These are phyloP conservation scores for Plantago coronopus DNA, from an alignment of 305 asterid species.

Conservation along the genomic window DNA sequence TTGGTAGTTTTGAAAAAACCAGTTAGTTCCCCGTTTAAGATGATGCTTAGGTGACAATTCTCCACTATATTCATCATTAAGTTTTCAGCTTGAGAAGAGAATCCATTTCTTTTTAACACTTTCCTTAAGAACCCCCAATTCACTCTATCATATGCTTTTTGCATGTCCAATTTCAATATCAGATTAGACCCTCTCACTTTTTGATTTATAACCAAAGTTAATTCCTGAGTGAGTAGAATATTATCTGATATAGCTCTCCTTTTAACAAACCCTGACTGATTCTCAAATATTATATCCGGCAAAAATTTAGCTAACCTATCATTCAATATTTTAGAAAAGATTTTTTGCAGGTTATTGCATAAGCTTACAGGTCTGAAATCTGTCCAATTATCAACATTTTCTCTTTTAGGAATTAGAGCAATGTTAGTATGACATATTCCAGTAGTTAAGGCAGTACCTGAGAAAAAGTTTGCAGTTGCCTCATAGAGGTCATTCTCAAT, in stretches of 20 bases:
- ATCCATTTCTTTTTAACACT: not conserved
- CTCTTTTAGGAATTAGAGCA: not conserved
- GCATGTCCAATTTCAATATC: not conserved
- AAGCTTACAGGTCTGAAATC: not conserved
- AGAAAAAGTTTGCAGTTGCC: not conserved
- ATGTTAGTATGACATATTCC: not conserved
- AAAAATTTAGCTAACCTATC: not conserved
- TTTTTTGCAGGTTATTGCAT: not conserved
- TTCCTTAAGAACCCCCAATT: not conserved
- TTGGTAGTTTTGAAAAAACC: not conserved
- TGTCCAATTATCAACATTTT: not conserved
- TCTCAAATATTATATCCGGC: not conserved
- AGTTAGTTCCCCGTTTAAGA: not conserved
- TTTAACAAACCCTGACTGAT: not conserved
- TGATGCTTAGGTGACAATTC: not conserved
- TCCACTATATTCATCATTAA: not conserved
- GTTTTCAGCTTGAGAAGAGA: not conserved
- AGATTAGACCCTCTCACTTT: not conserved
- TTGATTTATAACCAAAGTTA: not conserved
- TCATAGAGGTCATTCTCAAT: not conserved
- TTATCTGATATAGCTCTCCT: not conserved
- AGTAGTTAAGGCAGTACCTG: not conserved
- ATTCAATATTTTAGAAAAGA: too few species aligned
- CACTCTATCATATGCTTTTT: not conserved
- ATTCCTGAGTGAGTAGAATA: not conserved